Percentiles rank a stretch among this genome's conserved stretches.
phyloP scores from a whole-genome alignment of 2,329 filamentous ascomycete genomes.

The Botrytis aclada region DNA sequence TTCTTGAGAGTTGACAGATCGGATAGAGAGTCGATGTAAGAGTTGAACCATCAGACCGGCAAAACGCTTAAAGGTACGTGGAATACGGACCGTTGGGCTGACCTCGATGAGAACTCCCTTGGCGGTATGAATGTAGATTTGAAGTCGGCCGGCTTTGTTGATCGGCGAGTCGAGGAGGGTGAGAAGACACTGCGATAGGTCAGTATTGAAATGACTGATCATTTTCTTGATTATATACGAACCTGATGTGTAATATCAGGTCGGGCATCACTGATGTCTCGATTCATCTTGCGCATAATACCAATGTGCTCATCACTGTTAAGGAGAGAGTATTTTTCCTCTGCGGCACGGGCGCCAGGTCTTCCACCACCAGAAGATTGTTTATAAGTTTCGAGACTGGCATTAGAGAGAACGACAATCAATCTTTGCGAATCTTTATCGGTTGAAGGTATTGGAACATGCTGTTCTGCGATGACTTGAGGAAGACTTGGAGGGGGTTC shows the following conservation, averaged over 20 bases:
- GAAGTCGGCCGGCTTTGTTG: conserved; percentile 96
- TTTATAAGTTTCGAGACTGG: conserved; percentile 96
- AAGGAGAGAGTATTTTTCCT: conserved; percentile 95
- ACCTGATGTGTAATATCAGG: conserved; percentile 99
- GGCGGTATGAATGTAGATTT: conserved; percentile 98
- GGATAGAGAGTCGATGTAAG: conserved; percentile 90
- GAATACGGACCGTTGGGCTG: conserved; percentile 95
- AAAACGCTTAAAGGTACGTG: conserved; percentile 97
- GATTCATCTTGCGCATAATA: conserved; percentile 98
- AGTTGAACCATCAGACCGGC: conserved; percentile 98
- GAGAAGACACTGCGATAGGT: conserved; percentile 72
- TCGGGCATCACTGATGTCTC: conserved; percentile 95
- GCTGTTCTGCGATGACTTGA: conserved; percentile 89
- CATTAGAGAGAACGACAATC: conserved; percentile 95
- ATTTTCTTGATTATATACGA: conserved; percentile 39
- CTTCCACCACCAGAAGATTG: conserved; percentile 70
- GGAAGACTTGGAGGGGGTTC: conserved; percentile 88
- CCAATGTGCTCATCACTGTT: conserved; percentile 99
- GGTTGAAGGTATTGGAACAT: conserved; percentile 73
- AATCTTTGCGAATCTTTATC: conserved; percentile 91
- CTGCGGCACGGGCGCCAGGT: conserved; percentile 55
- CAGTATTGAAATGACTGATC: conserved; percentile 24
- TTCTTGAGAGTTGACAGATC: conserved; percentile 94
- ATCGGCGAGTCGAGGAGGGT: conserved; percentile 96
- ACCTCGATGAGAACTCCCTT: conserved; percentile 98